Conservation (phyloP, 768 basidiomycete genomes). For the Heimioporus sp. region DNA sequence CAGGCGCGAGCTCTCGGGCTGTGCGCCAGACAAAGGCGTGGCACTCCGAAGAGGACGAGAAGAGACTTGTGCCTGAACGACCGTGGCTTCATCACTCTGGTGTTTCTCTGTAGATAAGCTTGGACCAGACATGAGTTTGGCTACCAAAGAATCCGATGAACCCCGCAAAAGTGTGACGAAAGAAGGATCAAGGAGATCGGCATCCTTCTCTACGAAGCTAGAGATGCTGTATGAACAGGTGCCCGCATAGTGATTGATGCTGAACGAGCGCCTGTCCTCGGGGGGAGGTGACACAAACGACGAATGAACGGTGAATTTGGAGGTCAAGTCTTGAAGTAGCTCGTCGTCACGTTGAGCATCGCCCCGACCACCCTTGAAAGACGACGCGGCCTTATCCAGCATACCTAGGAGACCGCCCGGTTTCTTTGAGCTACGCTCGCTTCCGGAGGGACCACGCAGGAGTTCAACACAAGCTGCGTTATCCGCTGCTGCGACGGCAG, state of each 20-base stretch:
- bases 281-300: constrained; percentile 44
- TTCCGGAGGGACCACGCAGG: constrained; percentile 51
- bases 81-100: constrained; percentile 51
- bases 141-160: constrained; percentile 52
- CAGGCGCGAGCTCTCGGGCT: constrained; percentile 39
- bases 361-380: constrained; percentile 51
- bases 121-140: constrained; percentile 62
- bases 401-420: constrained; percentile 59
- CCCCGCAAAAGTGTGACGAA: constrained; percentile 52
- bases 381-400: constrained; percentile 49
- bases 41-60: constrained; percentile 52
- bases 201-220: constrained; percentile 47
- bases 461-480: constrained; percentile 56
- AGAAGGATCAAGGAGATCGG: constrained; percentile 53
- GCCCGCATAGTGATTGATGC: constrained; percentile 62
- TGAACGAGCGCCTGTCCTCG: constrained; percentile 42
- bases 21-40: constrained; percentile 32
- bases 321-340: constrained; percentile 46
- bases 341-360: constrained; percentile 47
- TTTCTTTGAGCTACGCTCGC: constrained; percentile 45
- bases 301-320: constrained; percentile 46
- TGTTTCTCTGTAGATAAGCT: constrained; percentile 58
- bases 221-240: constrained; percentile 51
- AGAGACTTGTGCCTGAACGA: constrained; percentile 65
- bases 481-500: constrained; percentile 49